Base-by-base conservation (phyloP, 1,284 basidiomycete species). In the Malassezia pachydermatis region DNA sequence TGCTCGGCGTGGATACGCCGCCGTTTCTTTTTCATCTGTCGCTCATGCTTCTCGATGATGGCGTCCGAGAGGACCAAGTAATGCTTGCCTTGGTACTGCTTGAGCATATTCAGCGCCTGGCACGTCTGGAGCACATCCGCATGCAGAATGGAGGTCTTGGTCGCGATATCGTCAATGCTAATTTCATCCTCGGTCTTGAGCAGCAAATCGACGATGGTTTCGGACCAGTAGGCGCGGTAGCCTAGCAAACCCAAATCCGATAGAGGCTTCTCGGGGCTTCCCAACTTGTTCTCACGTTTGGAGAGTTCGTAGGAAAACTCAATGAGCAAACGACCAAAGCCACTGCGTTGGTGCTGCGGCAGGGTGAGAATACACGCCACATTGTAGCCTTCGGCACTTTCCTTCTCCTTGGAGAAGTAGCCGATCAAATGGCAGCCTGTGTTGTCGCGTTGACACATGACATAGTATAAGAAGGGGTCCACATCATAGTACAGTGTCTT, bases 401-500 rank as follows among this genome's bases (percentile, higher is more conserved):
- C 94, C 72, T 99, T 99, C 75, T 99, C 94, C 70, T 98, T 98
- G 27, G 89, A 95, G 73, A 99, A 99, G 76, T 96, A 99, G 32
- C 92, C 92, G 57, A 99, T 86, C 59, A 95, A 76, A 72, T 98
- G 94, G 69, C 86, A 88, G 16, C 94, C 94, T 19, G 79, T 76
- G 24, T 86, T 83, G 75, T 98, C 92, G 55, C 88, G 81, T 67
- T 84, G 81, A 46, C 83, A 67, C 89, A 98, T 92, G 73, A 92
- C 84, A 78, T 98, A 99, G 78, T 90, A 99, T 78, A 99, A 79
- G 77, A 99, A 99, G 4, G 94, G 94, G 54, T 95, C 96, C 62
- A 98, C 94, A 75, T 99, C 94, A 76, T 96, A 99, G 76, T 98
- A 98, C 60, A 99, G 78, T 23, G 94, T 98, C 78, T 99, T 99